Conservation (phyloP, 2,329 filamentous ascomycete genomes). For the Helicocarpus griseus region DNA sequence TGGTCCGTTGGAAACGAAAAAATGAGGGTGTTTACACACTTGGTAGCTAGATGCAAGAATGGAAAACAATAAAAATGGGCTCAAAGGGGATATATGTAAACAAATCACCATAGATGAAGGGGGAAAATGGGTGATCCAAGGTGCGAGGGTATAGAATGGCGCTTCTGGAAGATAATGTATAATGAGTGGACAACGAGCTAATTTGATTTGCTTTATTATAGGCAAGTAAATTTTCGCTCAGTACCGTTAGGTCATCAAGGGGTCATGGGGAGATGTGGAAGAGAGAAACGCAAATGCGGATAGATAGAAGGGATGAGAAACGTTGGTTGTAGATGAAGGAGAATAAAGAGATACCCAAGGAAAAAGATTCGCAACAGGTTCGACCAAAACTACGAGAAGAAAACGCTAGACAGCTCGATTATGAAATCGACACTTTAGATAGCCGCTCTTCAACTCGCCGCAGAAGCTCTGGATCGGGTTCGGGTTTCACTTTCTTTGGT, state of each 20-base stretch:
- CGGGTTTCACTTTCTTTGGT: slow-evolving; percentile 30
- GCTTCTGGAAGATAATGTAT: neutral
- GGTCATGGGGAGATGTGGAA: slow-evolving; percentile 4
- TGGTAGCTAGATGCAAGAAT: neutral
- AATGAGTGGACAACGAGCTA: neutral
- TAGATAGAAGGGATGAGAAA: neutral
- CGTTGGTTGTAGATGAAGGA: neutral
- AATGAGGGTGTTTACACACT: neutral
- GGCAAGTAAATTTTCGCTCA: slow-evolving; percentile 2
- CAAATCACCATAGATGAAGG: neutral
- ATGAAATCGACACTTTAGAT: slow-evolving; percentile 15
- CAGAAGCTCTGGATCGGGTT: slow-evolving; percentile 30
- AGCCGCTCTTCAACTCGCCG: slow-evolving; percentile 31
- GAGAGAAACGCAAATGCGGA: neutral
- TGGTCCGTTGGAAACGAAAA: neutral
- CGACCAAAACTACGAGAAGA: neutral
- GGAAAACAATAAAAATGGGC: neutral
- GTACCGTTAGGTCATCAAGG: slow-evolving; percentile 10
- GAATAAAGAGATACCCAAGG: neutral
- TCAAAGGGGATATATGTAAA: neutral
- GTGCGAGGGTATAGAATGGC: neutral
- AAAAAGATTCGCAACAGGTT: neutral
- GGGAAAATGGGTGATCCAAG: neutral
- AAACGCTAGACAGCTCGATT: neutral
- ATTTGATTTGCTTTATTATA: slow-evolving; percentile 1